Base-by-base conservation (phyloP, 2,329 filamentous ascomycete species). In the Microsporum canis region DNA sequence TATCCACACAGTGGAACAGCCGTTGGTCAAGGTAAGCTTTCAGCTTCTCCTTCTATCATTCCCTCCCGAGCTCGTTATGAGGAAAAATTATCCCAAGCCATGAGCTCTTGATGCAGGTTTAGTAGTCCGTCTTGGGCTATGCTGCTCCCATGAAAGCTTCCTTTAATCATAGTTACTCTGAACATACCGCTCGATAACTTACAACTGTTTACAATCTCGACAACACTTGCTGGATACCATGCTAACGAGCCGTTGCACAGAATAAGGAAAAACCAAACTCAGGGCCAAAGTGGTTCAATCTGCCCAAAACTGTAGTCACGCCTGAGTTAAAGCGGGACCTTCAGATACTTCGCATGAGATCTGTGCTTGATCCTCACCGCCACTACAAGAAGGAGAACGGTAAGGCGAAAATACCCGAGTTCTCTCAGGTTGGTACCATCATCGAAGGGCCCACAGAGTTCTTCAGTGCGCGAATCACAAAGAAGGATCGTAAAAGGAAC, bases 371-470 rank as follows among this genome's bases (percentile, higher is more conserved):
- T 66, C 86, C 91, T 0, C 92, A 97, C 72, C 82, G 88, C 57
- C 88, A 92, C 69, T 95, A 95, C 79, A 95, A 92, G 73, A 97
- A 96, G 74, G 86, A 92, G 58, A 82, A 78, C 58, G 81, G 84
- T 60, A 91, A 88, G 71, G 80, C 82, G 62, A 79, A 84, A 63
- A 76, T 87, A 0, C 94, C 94, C 0, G 85, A 90, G 63, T 97
- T 88, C 71, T 95, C 88, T 23, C 89, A 95, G 68, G 84, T 96
- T 33, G 94, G 92, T 61, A 92, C 89, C 4, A 84, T 99, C 63
- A 82, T 96, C 61, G 87, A 95, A 69, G 91, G 91, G 0, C 86
- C 91, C 1, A 91, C 90, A 0, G 92, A 97, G 70, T 96, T 87
- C 76, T 90, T 86, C 78, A 91, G 82, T 70, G 83, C 84, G 23